Conservation (phyloP, 1,139 yeast species). For the Suhomyces wounanorum region DNA sequence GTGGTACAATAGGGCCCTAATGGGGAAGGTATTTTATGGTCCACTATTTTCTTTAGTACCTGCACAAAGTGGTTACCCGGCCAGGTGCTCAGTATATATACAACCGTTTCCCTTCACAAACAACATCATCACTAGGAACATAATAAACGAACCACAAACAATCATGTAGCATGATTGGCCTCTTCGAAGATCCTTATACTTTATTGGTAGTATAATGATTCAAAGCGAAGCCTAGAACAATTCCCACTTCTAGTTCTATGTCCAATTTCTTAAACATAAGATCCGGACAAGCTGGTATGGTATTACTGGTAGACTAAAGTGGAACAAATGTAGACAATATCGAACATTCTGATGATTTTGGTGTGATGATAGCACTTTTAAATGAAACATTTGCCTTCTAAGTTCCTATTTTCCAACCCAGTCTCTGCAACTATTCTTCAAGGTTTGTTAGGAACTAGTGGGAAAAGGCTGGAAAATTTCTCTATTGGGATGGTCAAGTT, state of each 20-base stretch:
- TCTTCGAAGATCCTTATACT: constrained; percentile 70
- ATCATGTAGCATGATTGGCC: constrained; percentile 34
- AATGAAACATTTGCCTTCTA: too few relatives aligned
- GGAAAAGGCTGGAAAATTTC: too few relatives aligned
- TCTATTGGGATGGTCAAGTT: too few relatives aligned
- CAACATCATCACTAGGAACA: constrained; percentile 3
- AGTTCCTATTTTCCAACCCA: too few relatives aligned
- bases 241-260: constrained; percentile 31
- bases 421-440: too few relatives aligned
- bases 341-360: not conserved
- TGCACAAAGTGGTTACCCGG: constrained; percentile 10
- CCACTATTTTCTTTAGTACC: too few relatives aligned
- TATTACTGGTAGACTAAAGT: constrained; percentile 28
- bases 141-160: constrained; percentile 7
- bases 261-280: constrained; percentile 18
- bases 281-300: constrained; percentile 22
- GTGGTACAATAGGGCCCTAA: not conserved
- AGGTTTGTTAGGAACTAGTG: too few relatives aligned
- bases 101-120: not conserved
- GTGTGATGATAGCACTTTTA: too few relatives aligned
- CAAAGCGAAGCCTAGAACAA: constrained; percentile 68
- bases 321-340: constrained; percentile 23
- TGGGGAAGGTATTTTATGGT: too few relatives aligned
- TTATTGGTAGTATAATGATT: constrained; percentile 58
- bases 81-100: constrained; percentile 2